These are phyloP conservation scores for Penicillium sclerotiorum DNA, from an alignment of 2,329 filamentous ascomycete genomes.

Conservation along the genomic window DNA sequence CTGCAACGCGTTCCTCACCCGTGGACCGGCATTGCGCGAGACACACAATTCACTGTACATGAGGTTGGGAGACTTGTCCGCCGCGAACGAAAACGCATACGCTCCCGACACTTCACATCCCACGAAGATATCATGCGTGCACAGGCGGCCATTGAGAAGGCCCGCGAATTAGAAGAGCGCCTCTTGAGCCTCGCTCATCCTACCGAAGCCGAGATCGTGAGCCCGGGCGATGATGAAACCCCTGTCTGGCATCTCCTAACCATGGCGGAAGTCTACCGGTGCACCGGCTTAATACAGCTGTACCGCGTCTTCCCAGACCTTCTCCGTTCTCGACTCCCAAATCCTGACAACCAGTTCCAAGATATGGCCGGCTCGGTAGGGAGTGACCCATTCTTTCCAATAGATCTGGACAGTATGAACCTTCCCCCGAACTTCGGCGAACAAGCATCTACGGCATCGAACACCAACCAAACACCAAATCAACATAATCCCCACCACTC, in stretches of 20 bases:
- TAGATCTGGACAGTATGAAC: slow-evolving; percentile 27
- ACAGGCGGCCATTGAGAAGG: slow-evolving; percentile 39
- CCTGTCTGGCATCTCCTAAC: slow-evolving; percentile 56
- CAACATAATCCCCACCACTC: not conserved
- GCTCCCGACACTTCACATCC: slow-evolving; percentile 40
- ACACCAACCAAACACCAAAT: slow-evolving; percentile 1
- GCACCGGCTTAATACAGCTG: slow-evolving; percentile 56
- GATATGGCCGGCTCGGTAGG: slow-evolving; percentile 1
- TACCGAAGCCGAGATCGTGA: slow-evolving; percentile 50
- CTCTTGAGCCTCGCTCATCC: slow-evolving; percentile 53
- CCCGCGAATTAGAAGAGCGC: slow-evolving; percentile 49
- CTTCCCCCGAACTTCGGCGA: slow-evolving; percentile 22
- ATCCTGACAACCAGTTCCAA: slow-evolving; percentile 9
- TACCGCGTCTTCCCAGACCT: slow-evolving; percentile 59
- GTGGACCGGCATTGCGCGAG: slow-evolving; percentile 44
- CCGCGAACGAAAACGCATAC: slow-evolving; percentile 39
- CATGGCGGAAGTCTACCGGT: slow-evolving; percentile 57
- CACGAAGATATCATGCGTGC: slow-evolving; percentile 37
- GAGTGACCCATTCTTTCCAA: slow-evolving; percentile 26
- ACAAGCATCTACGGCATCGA: not conserved
- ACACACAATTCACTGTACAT: slow-evolving; percentile 40
- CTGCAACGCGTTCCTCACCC: slow-evolving; percentile 42
- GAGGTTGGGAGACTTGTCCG: slow-evolving; percentile 51
- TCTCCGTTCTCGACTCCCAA: slow-evolving; percentile 47
- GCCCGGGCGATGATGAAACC: slow-evolving; percentile 56